phyloP scores from a whole-genome alignment of 345 rosid genomes.

The Reutealis trisperma region DNA sequence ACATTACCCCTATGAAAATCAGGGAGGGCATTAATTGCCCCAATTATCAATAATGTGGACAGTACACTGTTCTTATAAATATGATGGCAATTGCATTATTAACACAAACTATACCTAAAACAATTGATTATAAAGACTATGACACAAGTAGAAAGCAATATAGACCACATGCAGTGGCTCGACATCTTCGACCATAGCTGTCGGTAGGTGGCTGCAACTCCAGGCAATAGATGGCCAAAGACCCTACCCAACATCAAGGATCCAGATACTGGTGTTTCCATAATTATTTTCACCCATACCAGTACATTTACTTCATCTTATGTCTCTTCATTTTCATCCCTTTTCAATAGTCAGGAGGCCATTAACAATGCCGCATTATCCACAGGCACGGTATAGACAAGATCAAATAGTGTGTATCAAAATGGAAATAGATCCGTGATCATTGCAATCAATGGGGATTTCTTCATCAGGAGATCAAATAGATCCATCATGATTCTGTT shows the following conservation, averaged over 20 bases:
- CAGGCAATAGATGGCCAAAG: neutral
- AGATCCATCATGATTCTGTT: neutral
- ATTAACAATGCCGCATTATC: neutral
- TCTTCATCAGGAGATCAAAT: neutral
- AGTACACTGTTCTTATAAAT: neutral
- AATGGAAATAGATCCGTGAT: neutral
- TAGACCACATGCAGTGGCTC: slow-evolving; percentile 8
- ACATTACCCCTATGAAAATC: neutral
- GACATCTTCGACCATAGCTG: neutral
- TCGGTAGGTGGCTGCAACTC: slow-evolving; percentile 13
- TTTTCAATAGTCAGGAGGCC: neutral
- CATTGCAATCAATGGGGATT: no score
- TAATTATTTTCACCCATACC: neutral
- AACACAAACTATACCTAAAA: neutral
- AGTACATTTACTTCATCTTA: neutral
- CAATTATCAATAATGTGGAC: neutral
- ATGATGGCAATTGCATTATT: slow-evolving; percentile 9
- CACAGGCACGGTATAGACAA: neutral
- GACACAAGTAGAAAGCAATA: slow-evolving; percentile 2
- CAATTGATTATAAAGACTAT: neutral
- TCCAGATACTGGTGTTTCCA: neutral
- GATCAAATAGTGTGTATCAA: neutral
- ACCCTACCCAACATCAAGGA: neutral
- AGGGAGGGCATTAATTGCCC: neutral
- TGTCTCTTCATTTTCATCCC: neutral